Evolutionary conservation across 2,329 filamentous ascomycete species (phyloP), one percentile per base, ranked within the genome.

Genomic region (Paradendryphiella salina): DNA sequence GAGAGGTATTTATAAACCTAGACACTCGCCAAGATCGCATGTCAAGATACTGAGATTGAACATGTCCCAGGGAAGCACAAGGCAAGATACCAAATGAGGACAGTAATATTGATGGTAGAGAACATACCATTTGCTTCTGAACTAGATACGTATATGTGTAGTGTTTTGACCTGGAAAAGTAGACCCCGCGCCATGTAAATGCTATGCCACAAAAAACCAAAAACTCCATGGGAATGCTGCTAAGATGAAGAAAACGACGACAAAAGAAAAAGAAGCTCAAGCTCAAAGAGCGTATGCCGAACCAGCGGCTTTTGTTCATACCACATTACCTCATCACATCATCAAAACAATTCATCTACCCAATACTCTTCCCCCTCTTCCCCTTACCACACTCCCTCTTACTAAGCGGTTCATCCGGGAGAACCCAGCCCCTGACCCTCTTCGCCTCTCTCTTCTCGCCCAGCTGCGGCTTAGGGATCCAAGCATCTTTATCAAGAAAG

Each of bases 371-470:
- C 42, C 63, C 65, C 39, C 67, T 65, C 58, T 66, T 68, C 1
- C 70, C 69, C 38, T 68, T 61, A 0, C 69, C 70, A 44, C 67
- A 78, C 76, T 92, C 88, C 74, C 88, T 85, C 64, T 87, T 79
- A 7, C 85, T 85, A 9, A 91, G 78, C 3, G 85, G 79, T 64
- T 91, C 88, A 64, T 91, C 87, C 1, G 88, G 88, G 75, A 85
- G 81, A 0, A 90, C 82, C 88, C 88, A 92, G 0, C 88, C 88
- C 23, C 88, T 76, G 2, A 82, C 79, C 17, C 87, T 75, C 82
- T 90, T 91, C 15, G 87, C 85, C 74, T 88, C 86, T 50, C 84
- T 77, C 85, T 89, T 94, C 82, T 88, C 87, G 26, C 80, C 86
- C 61, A 83, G 79, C 77, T 85, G 88, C 42, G 84, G 79, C 66